Percentiles rank a stretch among this genome's conserved stretches.
Evolutionary conservation across 768 basidiomycete species (phyloP).

Genomic region (Stropharia rugosoannulata): DNA sequence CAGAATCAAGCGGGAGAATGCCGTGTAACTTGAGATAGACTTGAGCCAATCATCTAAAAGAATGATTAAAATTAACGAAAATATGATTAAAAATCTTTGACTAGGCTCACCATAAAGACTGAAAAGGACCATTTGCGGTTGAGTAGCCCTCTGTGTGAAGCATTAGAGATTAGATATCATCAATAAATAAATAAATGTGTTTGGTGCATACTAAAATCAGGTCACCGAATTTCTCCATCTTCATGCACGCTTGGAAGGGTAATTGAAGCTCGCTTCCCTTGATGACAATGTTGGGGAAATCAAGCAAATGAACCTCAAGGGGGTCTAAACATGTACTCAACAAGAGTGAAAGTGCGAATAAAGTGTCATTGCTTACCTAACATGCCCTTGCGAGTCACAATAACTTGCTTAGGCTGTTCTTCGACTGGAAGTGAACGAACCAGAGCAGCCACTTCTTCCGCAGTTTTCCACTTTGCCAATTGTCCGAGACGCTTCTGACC

Average conservation of each 20-base stretch:
- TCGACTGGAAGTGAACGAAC: conserved; percentile 98
- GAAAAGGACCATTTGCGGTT: conserved; percentile 99
- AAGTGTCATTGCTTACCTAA: conserved; percentile 55
- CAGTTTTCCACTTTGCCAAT: conserved; percentile 99
- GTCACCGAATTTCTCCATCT: conserved; percentile 99
- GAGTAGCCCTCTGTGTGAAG: conserved; percentile 74
- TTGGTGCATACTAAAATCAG: conserved; percentile 68
- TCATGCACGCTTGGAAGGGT: conserved; percentile 99
- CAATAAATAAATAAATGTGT: not conserved
- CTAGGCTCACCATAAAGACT: conserved; percentile 77
- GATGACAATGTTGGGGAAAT: conserved; percentile 99
- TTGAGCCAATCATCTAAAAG: conserved; percentile 93
- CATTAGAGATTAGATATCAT: conserved; percentile 9
- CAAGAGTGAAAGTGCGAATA: not conserved
- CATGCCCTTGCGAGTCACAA: conserved; percentile 99
- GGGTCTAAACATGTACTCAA: conserved; percentile 52
- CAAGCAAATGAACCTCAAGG: conserved; percentile 96
- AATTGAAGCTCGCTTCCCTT: conserved; percentile 97
- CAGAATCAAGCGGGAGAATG: conserved; percentile 97
- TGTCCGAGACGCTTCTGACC: conserved; percentile 99
- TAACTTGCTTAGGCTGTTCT: conserved; percentile 99
- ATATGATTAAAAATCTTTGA: not conserved
- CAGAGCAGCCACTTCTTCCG: conserved; percentile 98
- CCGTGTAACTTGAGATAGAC: conserved; percentile 98
- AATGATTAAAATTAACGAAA: conserved; percentile 6